phyloP scores from a whole-genome alignment of 805 yeast species.

The Spathaspora boniae region DNA sequence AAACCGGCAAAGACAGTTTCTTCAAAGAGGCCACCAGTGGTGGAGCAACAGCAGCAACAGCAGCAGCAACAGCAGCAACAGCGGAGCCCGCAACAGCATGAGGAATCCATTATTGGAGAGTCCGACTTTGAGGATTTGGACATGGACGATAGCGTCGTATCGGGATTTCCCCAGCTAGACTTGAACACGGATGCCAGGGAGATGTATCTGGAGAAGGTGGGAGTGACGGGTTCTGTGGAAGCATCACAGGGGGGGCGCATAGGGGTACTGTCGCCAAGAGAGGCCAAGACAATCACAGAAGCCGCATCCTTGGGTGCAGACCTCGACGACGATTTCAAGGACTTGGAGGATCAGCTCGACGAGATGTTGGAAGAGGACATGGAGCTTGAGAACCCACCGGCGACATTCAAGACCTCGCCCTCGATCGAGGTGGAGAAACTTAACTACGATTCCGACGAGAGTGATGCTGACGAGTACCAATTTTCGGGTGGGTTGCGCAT shows the following conservation, averaged over 20 bases:
- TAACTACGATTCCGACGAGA: slow-evolving; percentile 10
- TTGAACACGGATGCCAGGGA: no score
- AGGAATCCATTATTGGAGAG: slow-evolving; percentile 24
- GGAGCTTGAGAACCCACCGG: slow-evolving; percentile 1
- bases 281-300: no score
- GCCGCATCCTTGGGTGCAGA: no score
- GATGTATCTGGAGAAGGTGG: no score
- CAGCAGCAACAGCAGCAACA: slow-evolving; percentile 1
- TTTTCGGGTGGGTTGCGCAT: slow-evolving; percentile 9
- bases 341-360: slow-evolving; percentile 40
- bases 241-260: no score
- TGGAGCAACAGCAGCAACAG: slow-evolving; percentile 1
- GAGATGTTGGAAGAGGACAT: slow-evolving; percentile 34
- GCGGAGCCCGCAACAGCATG: slow-evolving; percentile 8
- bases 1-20: not conserved
- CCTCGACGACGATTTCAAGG: slow-evolving; percentile 39
- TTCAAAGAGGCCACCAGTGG: not conserved
- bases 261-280: no score
- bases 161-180: no score
- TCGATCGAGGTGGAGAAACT: not conserved
- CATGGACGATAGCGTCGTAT: no score
- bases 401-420: not conserved
- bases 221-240: no score
- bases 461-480: slow-evolving; percentile 26
- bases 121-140: slow-evolving; percentile 38